phyloP scores from a whole-genome alignment of 2,329 filamentous ascomycete genomes.

The Colletotrichum sp. region DNA sequence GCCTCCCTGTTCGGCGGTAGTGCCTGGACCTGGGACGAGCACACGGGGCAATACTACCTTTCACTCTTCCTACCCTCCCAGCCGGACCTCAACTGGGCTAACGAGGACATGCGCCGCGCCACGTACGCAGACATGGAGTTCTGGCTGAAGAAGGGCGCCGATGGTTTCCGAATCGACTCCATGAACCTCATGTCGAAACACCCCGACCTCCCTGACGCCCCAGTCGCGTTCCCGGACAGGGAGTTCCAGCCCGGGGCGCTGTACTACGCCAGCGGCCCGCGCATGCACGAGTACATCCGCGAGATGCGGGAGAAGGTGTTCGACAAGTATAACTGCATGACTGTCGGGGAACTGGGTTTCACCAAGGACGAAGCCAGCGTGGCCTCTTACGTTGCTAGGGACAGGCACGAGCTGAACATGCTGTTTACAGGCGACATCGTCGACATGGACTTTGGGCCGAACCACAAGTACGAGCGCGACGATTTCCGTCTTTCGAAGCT shows the following conservation, averaged over 20 bases:
- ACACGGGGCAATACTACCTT: constrained; percentile 51
- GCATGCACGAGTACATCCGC: constrained; percentile 56
- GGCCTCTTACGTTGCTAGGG: constrained; percentile 50
- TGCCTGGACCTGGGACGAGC: constrained; percentile 40
- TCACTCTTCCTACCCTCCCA: constrained; percentile 67
- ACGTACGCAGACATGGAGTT: constrained; percentile 67
- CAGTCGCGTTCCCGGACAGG: constrained; percentile 37
- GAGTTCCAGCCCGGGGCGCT: constrained; percentile 39
- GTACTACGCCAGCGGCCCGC: constrained; percentile 59
- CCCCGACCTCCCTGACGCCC: constrained; percentile 51
- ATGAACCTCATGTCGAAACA: constrained; percentile 63
- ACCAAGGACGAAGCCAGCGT: constrained; percentile 51
- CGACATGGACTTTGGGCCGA: constrained; percentile 40
- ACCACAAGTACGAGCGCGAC: constrained; percentile 44
- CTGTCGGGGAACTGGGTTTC: constrained; percentile 58
- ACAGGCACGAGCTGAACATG: constrained; percentile 39
- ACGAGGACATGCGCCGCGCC: constrained; percentile 59
- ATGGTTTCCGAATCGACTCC: constrained; percentile 63
- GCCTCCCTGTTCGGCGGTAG: constrained; percentile 41
- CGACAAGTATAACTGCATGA: constrained; percentile 58
- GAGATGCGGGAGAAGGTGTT: constrained; percentile 55
- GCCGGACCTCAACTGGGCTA: constrained; percentile 74
- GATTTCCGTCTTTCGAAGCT: constrained; percentile 40
- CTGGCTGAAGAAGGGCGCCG: constrained; percentile 67
- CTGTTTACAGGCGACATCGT: constrained; percentile 31